Evolutionary conservation across 257 asterid species (phyloP), one percentile per base, ranked within the genome.

Genomic region (Nicotiana undulata): DNA sequence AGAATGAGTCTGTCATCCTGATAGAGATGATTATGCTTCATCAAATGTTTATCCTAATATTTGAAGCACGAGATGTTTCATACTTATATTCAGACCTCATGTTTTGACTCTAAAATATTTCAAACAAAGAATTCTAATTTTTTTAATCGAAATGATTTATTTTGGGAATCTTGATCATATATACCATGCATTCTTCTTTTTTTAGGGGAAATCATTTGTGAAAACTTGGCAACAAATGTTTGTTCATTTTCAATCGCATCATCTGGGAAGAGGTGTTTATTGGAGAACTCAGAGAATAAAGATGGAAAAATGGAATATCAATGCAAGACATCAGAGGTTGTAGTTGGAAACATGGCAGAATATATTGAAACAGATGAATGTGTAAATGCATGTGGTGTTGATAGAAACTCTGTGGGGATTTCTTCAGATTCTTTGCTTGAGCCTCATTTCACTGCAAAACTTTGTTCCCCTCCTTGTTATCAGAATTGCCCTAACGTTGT

Each of bases 331-430:
- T 82, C 89, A 16, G 81, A 68, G 18, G 82, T 81, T 31, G 66
- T 78, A 4, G 79, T 81, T 13, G 83, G 78, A 76, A 85, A 61
- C 53, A 59, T 89, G 65, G 78, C 75, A 13, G 82, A 84, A 12
- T 31, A 82, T 52, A 67, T 82, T 5, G 88, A 85, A 46, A 79
- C 82, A 22, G 79, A 85, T 66, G 61, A 78, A 58, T 85, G 88
- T 56, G 66, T 85, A 12, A 79, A 56, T 8, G 80, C 88, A 8
- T 85, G 88, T 55, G 88, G 88, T 16, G 87, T 82, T 56, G 85
- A 76, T 51, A 79, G 84, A 7, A 76, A 37, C 29, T 44, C 64
- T 9, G 76, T 85, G 9, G 88, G 85, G 5, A 79, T 82, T 26
- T 85, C 88, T 20, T 79, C 84, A 12, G 88, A 85, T 31, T 80